These are phyloP conservation scores for Aureobasidium sp. DNA, from an alignment of 2,329 filamentous ascomycete genomes.

Conservation along the genomic window DNA sequence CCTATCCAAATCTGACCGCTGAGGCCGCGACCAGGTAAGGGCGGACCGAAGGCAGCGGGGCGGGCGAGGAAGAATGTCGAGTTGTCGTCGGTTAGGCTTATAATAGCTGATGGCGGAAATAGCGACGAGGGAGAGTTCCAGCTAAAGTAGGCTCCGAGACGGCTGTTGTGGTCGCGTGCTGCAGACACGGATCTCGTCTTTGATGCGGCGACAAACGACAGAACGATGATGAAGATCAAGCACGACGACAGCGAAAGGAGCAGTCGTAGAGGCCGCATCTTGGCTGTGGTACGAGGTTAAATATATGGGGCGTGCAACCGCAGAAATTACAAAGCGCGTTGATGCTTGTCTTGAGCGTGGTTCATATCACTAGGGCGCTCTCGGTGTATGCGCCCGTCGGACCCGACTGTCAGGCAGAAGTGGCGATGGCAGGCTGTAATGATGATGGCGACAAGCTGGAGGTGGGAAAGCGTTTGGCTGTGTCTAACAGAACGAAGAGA, in stretches of 20 bases:
- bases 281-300: slow-evolving; percentile 17
- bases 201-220: slow-evolving; percentile 34
- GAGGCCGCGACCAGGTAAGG: slow-evolving; percentile 65
- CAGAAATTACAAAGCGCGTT: slow-evolving; percentile 1
- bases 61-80: slow-evolving; percentile 93
- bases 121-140: slow-evolving; percentile 65
- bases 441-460: not conserved
- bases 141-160: slow-evolving; percentile 37
- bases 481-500: not conserved
- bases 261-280: slow-evolving; percentile 35
- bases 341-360: slow-evolving; percentile 8
- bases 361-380: not conserved
- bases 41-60: slow-evolving; percentile 86
- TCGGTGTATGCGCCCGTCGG: slow-evolving; percentile 7
- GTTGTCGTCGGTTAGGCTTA: slow-evolving; percentile 95
- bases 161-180: slow-evolving; percentile 23
- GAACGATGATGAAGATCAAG: slow-evolving; percentile 37
- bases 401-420: not conserved
- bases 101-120: slow-evolving; percentile 91
- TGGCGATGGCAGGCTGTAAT: not conserved
- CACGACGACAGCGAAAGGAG: slow-evolving; percentile 38
- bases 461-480: not conserved
- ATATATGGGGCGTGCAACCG: not conserved
- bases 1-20: slow-evolving; percentile 92
- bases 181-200: slow-evolving; percentile 16